Conservation (phyloP, 106 monocot species). For the Narthecium ossifragum region DNA sequence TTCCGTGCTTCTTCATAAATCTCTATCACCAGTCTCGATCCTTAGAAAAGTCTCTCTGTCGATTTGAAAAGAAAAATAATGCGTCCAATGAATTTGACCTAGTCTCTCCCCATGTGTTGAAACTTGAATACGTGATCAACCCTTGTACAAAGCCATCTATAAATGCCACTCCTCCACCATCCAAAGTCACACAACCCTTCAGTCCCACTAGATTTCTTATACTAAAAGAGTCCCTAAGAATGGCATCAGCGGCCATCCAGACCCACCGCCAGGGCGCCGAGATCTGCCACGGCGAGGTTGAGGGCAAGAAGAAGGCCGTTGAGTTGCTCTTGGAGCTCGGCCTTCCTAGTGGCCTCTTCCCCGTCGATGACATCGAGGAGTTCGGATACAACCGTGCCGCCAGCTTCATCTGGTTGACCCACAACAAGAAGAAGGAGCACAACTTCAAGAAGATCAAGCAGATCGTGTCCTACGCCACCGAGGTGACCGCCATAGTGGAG, state of each 20-base stretch:
- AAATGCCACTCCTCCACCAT: no score
- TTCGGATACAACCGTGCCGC: not conserved
- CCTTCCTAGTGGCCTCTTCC: constrained; percentile 1
- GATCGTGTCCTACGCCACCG: not conserved
- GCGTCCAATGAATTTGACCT: no score
- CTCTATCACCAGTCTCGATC: no score
- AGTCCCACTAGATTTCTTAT: no score
- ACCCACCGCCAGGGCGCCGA: not conserved
- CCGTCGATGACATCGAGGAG: not conserved
- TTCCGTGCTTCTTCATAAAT: no score
- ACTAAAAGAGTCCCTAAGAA: no score
- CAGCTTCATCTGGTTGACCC: not conserved
- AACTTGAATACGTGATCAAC: no score
- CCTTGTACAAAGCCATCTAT: no score
- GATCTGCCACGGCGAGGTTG: not conserved
- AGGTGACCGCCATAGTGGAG: not conserved
- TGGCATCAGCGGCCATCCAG: not conserved
- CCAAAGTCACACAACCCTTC: no score
- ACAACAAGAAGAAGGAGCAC: not conserved
- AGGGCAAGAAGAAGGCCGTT: not conserved
- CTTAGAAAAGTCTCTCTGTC: no score
- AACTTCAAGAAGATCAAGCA: not conserved
- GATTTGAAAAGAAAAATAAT: no score
- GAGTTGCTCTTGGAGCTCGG: not conserved
- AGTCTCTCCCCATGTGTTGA: no score